Base-by-base conservation (phyloP, 176 grass and related monocot genomes). In the Musa acuminata region DNA sequence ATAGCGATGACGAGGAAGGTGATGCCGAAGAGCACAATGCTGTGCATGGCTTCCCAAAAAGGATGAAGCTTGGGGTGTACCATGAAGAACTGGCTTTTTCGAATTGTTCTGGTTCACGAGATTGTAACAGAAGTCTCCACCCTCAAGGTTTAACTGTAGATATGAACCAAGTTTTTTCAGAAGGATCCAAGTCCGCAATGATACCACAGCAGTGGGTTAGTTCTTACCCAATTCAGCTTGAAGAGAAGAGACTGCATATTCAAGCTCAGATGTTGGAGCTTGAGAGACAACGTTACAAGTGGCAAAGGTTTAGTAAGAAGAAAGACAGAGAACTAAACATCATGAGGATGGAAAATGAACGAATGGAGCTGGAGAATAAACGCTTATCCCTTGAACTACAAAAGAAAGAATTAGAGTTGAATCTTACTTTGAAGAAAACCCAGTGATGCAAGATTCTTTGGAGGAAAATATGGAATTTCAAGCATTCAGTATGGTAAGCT, bases 271-370 rank as follows among this genome's bases (percentile, higher is more conserved):
- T 87, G 86, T 71, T 91, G 67, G 85, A 85, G 79, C 71, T 89
- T 63, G 86, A 91, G 69, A 79, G 80, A 48, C 80, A 82, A 4
- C 89, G 72, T 80, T 81, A 89, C 13, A 96, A 91, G 79, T 96
- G 88, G 92, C 69, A 75, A 26, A 79, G 51, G 19, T 89, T 83
- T 62, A 83, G 86, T 29, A 82, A 83, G 77, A 82, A 89, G 83
- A 91, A 96, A 55, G 92, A 96, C 68, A 89, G 80, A 66, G 84
- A 96, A 29, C n/a, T 91, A 74, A 49, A 87, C 71, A 85, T 82
- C 75, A 91, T 87, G 86, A 91, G 78, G 53, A 55, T 87, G 59
- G 86, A 89, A 64, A 91, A 96, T 12, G 88, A 91, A 82, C 91
- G 73, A 71, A 91, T 96, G 84, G 71, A 29, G 58, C 55, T 96